Evolutionary conservation across 805 yeast genomes (phyloP).

Genomic region (Metschnikowia vanudenii): DNA sequence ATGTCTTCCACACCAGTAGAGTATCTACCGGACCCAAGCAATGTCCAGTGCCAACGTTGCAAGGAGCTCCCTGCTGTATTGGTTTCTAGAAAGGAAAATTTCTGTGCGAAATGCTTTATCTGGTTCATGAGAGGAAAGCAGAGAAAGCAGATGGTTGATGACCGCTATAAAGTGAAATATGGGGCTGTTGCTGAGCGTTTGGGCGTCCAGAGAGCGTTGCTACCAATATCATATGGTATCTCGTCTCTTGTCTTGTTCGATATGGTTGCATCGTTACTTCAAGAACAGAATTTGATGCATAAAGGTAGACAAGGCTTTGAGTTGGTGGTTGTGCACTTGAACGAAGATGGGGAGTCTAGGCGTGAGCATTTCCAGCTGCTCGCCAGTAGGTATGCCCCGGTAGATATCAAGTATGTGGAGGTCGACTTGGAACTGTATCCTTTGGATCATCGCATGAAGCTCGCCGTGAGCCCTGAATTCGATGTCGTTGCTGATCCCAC

Average conservation of each 20-base stretch:
- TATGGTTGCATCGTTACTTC: constrained; percentile 56
- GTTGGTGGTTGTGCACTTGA: constrained; percentile 51
- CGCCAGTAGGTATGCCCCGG: constrained; percentile 19
- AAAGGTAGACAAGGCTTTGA: constrained; percentile 69
- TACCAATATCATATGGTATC: constrained; percentile 65
- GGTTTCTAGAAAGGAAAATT: constrained; percentile 59
- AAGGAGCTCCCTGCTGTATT: constrained; percentile 41
- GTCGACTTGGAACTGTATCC: constrained; percentile 44
- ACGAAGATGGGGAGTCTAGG: constrained; percentile 26
- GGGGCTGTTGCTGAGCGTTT: constrained; percentile 37
- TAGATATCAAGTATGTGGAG: constrained; percentile 36
- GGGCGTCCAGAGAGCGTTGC: constrained; percentile 45
- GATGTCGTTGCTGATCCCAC: constrained; percentile 11
- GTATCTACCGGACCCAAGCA: constrained; percentile 9
- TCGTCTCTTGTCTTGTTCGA: constrained; percentile 71
- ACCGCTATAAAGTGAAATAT: constrained; percentile 69
- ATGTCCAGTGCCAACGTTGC: constrained; percentile 49
- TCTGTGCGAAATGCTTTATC: constrained; percentile 66
- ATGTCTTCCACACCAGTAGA: constrained; percentile 18
- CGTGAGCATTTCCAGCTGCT: constrained; percentile 20
- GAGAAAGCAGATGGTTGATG: constrained; percentile 72
- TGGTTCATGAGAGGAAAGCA: constrained; percentile 77
- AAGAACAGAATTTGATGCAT: constrained; percentile 61
- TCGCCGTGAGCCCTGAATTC: constrained; percentile 16
- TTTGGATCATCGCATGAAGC: constrained; percentile 21